These are phyloP conservation scores for Xylaria sp. DNA, from an alignment of 2,329 filamentous ascomycete genomes.

Conservation along the genomic window DNA sequence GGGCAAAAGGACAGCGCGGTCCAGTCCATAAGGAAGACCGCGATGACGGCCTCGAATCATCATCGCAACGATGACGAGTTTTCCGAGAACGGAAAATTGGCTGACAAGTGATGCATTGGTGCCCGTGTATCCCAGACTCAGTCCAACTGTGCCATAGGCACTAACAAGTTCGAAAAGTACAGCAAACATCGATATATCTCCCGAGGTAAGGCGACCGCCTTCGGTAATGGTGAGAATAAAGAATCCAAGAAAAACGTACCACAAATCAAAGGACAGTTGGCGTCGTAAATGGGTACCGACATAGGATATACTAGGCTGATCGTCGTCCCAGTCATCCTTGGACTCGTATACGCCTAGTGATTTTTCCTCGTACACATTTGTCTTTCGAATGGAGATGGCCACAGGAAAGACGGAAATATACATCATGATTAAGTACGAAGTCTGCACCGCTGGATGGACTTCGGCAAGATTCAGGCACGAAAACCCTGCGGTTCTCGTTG, in stretches of 20 bases:
- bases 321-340: conserved; percentile 54
- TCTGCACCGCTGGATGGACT: conserved; percentile 89
- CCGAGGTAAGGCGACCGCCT: conserved; percentile 68
- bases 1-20: conserved; percentile 65
- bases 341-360: conserved; percentile 75
- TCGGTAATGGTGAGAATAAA: conserved; percentile 94
- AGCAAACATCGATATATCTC: conserved; percentile 70
- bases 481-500: conserved; percentile 91
- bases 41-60: conserved; percentile 72
- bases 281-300: conserved; percentile 89
- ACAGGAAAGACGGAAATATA: conserved; percentile 98
- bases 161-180: conserved; percentile 86
- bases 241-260: conserved; percentile 93
- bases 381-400: conserved; percentile 90
- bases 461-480: conserved; percentile 76
- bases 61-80: conserved; percentile 72
- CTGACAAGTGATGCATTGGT: conserved; percentile 81
- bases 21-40: conserved; percentile 70
- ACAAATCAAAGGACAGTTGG: conserved; percentile 95
- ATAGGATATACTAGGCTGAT: conserved; percentile 74
- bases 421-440: conserved; percentile 98
- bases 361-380: conserved; percentile 95
- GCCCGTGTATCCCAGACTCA: conserved; percentile 80
- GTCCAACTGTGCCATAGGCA: conserved; percentile 91
- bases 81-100: conserved; percentile 77